phyloP scores from a whole-genome alignment of 495 filamentous ascomycete species.

The Mycothermus thermophilus region DNA sequence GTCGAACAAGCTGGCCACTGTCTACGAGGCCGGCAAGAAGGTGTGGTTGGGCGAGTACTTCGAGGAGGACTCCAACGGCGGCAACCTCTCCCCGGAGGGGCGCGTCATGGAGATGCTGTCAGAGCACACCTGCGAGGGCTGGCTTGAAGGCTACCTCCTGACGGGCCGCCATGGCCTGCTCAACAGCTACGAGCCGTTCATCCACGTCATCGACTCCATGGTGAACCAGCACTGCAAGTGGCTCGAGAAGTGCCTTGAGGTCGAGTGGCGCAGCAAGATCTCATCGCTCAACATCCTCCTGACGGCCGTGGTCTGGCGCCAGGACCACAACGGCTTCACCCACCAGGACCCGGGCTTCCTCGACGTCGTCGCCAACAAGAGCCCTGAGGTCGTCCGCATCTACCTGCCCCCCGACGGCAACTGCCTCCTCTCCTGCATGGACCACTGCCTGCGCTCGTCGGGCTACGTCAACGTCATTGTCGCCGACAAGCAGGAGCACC shows the following conservation, averaged over 20 bases:
- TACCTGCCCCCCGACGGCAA: constrained; percentile 66
- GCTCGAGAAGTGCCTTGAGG: constrained; percentile 61
- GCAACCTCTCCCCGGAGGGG: constrained; percentile 48
- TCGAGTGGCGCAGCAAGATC: constrained; percentile 54
- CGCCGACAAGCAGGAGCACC: constrained; percentile 61
- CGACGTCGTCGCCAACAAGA: constrained; percentile 61
- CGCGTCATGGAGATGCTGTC: constrained; percentile 68
- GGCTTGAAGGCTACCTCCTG: constrained; percentile 62
- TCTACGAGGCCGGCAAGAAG: constrained; percentile 59
- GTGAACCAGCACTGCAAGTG: constrained; percentile 69
- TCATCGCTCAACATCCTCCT: constrained; percentile 62
- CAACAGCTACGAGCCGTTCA: constrained; percentile 67
- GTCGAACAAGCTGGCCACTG: constrained; percentile 54
- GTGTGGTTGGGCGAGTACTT: constrained; percentile 66
- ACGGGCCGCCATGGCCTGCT: constrained; percentile 57
- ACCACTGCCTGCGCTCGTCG: constrained; percentile 53
- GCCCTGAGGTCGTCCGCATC: constrained; percentile 59
- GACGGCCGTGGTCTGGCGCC: constrained; percentile 61
- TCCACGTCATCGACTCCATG: constrained; percentile 68
- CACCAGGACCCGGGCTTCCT: constrained; percentile 69
- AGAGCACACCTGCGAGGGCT: constrained; percentile 63
- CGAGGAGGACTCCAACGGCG: constrained; percentile 53
- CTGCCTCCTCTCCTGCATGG: constrained; percentile 50
- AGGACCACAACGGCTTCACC: constrained; percentile 70
- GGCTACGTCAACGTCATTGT: constrained; percentile 71